These are phyloP conservation scores for Petrea volubilis DNA, from an alignment of 257 asterid genomes.

Conservation along the genomic window DNA sequence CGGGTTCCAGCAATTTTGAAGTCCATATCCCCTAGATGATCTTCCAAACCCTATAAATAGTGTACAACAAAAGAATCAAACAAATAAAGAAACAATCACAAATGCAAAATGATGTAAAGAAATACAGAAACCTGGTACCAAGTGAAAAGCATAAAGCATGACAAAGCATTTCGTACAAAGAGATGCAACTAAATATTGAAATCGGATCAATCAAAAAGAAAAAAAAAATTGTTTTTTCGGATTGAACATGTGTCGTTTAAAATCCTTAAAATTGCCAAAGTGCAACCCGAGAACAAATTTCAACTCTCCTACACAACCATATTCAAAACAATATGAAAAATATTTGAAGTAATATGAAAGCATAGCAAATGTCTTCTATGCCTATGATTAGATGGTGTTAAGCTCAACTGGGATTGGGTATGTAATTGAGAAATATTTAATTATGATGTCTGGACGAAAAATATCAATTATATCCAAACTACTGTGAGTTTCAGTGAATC, in stretches of 20 bases:
- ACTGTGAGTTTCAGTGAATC: neutral
- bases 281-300: neutral
- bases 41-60: constrained; percentile 84
- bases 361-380: neutral
- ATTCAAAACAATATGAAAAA: neutral
- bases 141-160: constrained; percentile 1
- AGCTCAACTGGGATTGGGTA: neutral
- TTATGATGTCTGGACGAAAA: neutral
- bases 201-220: neutral
- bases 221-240: too few relatives aligned
- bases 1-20: constrained; percentile 97
- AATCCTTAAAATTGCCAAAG: neutral
- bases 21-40: constrained; percentile 99
- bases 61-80: constrained; percentile 5
- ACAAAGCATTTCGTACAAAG: neutral
- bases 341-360: neutral
- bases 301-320: neutral
- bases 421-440: neutral
- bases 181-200: neutral
- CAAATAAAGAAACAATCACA: neutral
- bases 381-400: neutral
- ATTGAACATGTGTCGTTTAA: too few relatives aligned
- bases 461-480: neutral
- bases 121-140: neutral
- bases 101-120: neutral